A percentile compares a stretch with the other conserved stretches of the same genome.
phyloP scores from a whole-genome alignment of 2,329 filamentous ascomycete species.

The Fusarium cicatricum region DNA sequence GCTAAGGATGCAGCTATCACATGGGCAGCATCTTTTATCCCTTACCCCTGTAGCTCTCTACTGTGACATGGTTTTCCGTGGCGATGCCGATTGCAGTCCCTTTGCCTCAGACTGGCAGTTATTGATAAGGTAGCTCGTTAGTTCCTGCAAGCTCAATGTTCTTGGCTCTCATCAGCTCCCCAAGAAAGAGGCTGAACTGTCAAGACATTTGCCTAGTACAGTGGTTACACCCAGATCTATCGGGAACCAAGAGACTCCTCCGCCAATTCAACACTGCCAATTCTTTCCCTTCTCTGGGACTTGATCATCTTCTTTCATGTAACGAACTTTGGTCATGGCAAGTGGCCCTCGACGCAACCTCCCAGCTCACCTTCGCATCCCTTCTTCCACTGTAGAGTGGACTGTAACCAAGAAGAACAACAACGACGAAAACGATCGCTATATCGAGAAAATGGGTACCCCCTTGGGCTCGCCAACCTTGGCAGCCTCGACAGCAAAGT shows the following conservation, averaged over 20 bases:
- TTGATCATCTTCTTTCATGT: constrained; percentile 1
- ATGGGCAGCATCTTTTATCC: constrained; percentile 4
- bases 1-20: constrained; percentile 17
- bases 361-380: constrained; percentile 33
- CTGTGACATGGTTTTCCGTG: constrained; percentile 12
- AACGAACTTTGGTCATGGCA: constrained; percentile 31
- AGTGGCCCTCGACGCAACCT: constrained; percentile 35
- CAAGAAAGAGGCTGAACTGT: not conserved
- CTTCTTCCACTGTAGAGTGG: constrained; percentile 23
- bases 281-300: not conserved
- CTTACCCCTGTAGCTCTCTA: constrained; percentile 5
- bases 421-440: not conserved
- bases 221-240: constrained; percentile 2
- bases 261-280: not conserved
- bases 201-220: not conserved
- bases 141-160: not conserved
- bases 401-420: constrained; percentile 21
- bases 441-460: constrained; percentile 39
- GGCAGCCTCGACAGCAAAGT: constrained; percentile 49
- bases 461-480: constrained; percentile 50
- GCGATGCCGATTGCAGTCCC: constrained; percentile 4
- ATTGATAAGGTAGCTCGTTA: constrained; percentile 30
- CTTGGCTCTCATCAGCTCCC: constrained; percentile 15
- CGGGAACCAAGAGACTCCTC: not conserved
- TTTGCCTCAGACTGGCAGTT: constrained; percentile 1